These are phyloP conservation scores for Rhododendron ferrugineum DNA, from an alignment of 148 eudicot genomes.

Conservation along the genomic window DNA sequence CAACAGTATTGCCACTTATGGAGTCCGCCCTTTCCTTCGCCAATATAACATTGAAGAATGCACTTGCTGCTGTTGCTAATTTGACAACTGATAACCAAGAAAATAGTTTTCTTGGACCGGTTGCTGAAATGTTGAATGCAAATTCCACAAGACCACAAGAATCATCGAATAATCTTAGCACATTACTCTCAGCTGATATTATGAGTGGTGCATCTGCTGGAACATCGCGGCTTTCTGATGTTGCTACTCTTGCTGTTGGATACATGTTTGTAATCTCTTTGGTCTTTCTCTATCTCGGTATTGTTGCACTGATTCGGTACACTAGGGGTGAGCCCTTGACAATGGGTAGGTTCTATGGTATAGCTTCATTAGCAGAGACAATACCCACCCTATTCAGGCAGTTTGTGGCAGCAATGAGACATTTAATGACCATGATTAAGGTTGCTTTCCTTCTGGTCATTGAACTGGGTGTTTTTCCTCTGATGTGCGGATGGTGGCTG, in stretches of 20 bases:
- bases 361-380: conserved; percentile 75
- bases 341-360: conserved; percentile 78
- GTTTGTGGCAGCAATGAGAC: conserved; percentile 88
- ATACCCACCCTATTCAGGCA: conserved; percentile 78
- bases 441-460: conserved; percentile 91
- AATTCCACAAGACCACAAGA: conserved; percentile 54
- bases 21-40: conserved; percentile 75
- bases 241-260: conserved; percentile 90
- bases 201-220: conserved; percentile 55
- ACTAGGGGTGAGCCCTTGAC: conserved; percentile 83
- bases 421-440: conserved; percentile 88
- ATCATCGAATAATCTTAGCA: conserved; percentile 40
- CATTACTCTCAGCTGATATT: conserved; percentile 46
- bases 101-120: conserved; percentile 38
- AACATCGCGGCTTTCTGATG: conserved; percentile 80
- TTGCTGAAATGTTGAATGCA: conserved; percentile 48
- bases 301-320: conserved; percentile 67
- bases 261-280: conserved; percentile 77
- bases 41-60: conserved; percentile 75
- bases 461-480: conserved; percentile 93
- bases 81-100: conserved; percentile 54
- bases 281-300: conserved; percentile 66
- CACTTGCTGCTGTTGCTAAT: conserved; percentile 65
- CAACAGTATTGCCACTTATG: conserved; percentile 66
- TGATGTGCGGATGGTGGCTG: conserved; percentile 99